Conservation (phyloP, 148 eudicot species). For the Rhododendron vialii region DNA sequence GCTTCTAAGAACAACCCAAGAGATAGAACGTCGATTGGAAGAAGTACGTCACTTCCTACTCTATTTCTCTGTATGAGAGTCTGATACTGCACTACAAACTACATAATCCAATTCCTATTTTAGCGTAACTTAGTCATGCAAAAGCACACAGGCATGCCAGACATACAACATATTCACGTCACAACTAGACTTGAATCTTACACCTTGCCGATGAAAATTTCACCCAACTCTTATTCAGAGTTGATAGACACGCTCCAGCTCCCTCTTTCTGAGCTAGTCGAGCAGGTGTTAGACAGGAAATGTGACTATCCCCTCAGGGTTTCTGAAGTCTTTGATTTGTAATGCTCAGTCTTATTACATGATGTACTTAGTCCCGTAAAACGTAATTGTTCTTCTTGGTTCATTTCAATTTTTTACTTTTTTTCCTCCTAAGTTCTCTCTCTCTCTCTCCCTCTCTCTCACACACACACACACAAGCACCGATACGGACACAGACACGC, state of each 20-base stretch:
- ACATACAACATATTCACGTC: too few species aligned
- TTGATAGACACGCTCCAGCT: not conserved
- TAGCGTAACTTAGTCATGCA: not conserved
- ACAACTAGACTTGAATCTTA: not conserved
- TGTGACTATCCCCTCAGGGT: not conserved
- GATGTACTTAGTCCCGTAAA: not conserved
- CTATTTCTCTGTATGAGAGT: not conserved
- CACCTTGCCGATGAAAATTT: not conserved
- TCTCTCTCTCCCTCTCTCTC: not conserved
- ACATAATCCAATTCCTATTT: not conserved
- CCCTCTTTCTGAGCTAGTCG: not conserved
- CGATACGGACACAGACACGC: not conserved
- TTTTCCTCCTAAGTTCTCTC: not conserved
- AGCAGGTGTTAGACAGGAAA: not conserved
- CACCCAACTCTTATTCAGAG: not conserved
- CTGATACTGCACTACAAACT: not conserved
- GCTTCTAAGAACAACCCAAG: slow-evolving; percentile 69
- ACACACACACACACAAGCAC: not conserved
- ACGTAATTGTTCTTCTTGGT: not conserved
- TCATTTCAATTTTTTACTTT: not conserved
- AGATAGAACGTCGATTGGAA: slow-evolving; percentile 58
- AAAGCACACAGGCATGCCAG: not conserved
- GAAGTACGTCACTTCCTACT: slow-evolving; percentile 43
- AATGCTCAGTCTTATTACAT: not conserved
- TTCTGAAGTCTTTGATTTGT: not conserved